Conservation (phyloP, 495 filamentous ascomycete genomes). For the Podospora pseudocomata region DNA sequence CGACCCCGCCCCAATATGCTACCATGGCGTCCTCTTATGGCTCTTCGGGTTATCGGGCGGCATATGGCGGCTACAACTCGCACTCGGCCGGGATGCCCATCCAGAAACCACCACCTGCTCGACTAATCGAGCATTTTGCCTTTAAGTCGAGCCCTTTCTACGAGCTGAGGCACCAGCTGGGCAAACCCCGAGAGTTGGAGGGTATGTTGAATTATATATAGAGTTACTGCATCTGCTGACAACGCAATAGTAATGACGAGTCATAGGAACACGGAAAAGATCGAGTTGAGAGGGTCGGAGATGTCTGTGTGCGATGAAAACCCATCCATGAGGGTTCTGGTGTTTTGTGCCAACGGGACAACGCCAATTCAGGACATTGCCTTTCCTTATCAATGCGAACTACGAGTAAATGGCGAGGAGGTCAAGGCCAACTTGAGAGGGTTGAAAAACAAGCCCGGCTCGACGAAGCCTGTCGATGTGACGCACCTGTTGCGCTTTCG, state of each 20-base stretch:
- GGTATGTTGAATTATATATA: slow-evolving; percentile 46
- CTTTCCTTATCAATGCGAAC: slow-evolving; percentile 87
- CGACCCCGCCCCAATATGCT: slow-evolving; percentile 14
- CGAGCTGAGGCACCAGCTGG: slow-evolving; percentile 56
- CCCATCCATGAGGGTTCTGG: slow-evolving; percentile 60
- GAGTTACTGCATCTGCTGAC: neutral
- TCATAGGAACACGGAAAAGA: slow-evolving; percentile 55
- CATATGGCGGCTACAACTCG: neutral
- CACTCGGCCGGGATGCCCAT: neutral
- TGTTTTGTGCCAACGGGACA: slow-evolving; percentile 69
- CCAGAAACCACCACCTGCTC: neutral
- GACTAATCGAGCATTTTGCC: slow-evolving; percentile 10
- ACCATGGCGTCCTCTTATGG: slow-evolving; percentile 12
- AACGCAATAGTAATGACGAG: slow-evolving; percentile 49
- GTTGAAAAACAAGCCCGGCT: slow-evolving; percentile 91
- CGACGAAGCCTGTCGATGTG: slow-evolving; percentile 87
- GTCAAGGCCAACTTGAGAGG: slow-evolving; percentile 87
- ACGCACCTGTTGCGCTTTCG: slow-evolving; percentile 70
- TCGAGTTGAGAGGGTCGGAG: slow-evolving; percentile 49
- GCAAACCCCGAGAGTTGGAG: slow-evolving; percentile 55
- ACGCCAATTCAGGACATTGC: slow-evolving; percentile 66
- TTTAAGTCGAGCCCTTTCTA: slow-evolving; percentile 84
- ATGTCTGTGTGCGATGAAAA: slow-evolving; percentile 53
- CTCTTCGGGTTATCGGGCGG: neutral
- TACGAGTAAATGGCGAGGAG: slow-evolving; percentile 84